Evolutionary conservation across 2,329 filamentous ascomycete genomes (phyloP).

Genomic region (Sclerotinia trifoliorum): DNA sequence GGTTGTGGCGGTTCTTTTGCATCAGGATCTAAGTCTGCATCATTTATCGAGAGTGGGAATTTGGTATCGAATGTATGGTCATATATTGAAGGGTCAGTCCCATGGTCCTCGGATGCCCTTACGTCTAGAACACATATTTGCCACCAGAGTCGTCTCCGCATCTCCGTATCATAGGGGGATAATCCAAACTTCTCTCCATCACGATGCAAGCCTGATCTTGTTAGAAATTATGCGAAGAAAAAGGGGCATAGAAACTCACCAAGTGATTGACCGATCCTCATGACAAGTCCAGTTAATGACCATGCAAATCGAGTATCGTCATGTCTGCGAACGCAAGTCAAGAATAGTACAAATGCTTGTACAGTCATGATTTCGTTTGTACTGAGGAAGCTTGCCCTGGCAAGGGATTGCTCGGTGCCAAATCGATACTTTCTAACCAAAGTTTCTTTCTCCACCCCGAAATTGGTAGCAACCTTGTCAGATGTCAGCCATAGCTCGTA

Average conservation of each 20-base stretch:
- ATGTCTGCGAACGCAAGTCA: slow-evolving; percentile 52
- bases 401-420: slow-evolving; percentile 54
- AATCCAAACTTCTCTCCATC: slow-evolving; percentile 56
- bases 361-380: slow-evolving; percentile 54
- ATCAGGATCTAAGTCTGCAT: slow-evolving; percentile 46
- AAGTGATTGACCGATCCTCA: slow-evolving; percentile 58
- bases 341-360: slow-evolving; percentile 55
- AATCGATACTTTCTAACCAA: slow-evolving; percentile 52
- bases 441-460: slow-evolving; percentile 46
- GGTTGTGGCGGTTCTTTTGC: slow-evolving; percentile 32
- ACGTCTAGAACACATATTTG: slow-evolving; percentile 59
- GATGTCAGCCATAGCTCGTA: not conserved
- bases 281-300: slow-evolving; percentile 57
- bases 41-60: slow-evolving; percentile 50
- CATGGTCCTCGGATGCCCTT: slow-evolving; percentile 61
- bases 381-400: slow-evolving; percentile 54
- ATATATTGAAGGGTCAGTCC: slow-evolving; percentile 58
- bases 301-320: slow-evolving; percentile 48
- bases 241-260: not conserved
- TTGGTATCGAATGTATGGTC: slow-evolving; percentile 59
- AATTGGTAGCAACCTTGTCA: slow-evolving; percentile 36
- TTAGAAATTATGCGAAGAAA: slow-evolving; percentile 1
- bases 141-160: slow-evolving; percentile 60
- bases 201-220: slow-evolving; percentile 48
- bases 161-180: slow-evolving; percentile 59